Evolutionary conservation across 139 green algal species (phyloP), one percentile per base, ranked within the genome.

Genomic region (Picochlorum sp.): DNA sequence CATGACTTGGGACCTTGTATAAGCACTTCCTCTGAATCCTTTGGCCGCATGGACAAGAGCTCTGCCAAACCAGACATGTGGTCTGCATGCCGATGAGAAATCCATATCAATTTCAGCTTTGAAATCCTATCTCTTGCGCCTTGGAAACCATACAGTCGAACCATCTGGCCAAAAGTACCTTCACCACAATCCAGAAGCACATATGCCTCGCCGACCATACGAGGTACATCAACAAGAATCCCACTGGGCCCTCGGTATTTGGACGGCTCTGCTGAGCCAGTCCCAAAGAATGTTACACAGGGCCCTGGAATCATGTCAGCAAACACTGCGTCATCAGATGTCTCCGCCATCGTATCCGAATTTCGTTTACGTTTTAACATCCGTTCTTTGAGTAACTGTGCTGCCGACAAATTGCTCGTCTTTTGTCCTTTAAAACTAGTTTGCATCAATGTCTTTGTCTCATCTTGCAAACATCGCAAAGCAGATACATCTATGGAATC

Each of bases 181-280:
- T 95, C 88, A 6, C 88, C 88, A 31, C 73, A 82, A 69, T 95
- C 88, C 60, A 95, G 54, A 61, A 95, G 77, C 31, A 90, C 21
- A 70, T 80, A 20, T 58, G 52, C 37, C 55, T 6, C 18, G 26
- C 21, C 9, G 1, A 26, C n/a, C n/a, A 21, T 11, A 54, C n/a
- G 15, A 1, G 20, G 28, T 26, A 23, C 56, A 62, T 67, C 55
- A 18, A 85, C 38, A 21, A 73, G 70, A 30, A 92, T 85, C 51
- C 68, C 82, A 49, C 71, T 85, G 11, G 81, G 62, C 0, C 71
- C 83, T 2, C 86, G 71, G 57, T 95, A 88, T 69, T 90, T 88
- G 47, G 81, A 90, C 0, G 88, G 88, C 75, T 95, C 88, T 10
- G 88, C 87, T 4, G 69, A 83, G 2, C 88, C 88, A 0, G 88